Conservation (phyloP, 495 filamentous ascomycete genomes). For the Friedmanniomyces endolithicus region DNA sequence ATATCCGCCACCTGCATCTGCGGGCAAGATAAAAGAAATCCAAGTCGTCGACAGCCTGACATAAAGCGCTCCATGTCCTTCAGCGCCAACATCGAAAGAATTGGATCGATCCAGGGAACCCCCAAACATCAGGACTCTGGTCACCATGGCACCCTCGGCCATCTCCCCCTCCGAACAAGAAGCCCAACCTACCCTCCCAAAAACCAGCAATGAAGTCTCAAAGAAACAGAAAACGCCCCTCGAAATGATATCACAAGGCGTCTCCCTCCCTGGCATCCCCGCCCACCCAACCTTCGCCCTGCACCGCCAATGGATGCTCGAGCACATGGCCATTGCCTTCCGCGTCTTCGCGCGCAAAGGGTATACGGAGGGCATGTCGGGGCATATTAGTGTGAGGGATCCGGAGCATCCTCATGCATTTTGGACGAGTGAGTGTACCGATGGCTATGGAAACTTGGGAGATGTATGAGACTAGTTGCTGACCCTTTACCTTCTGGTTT, state of each 20-base stretch:
- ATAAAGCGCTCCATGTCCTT: neutral
- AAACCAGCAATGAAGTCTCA: neutral
- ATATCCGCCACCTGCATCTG: neutral
- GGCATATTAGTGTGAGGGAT: conserved; percentile 54
- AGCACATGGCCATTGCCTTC: conserved; percentile 50
- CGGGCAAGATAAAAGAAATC: neutral
- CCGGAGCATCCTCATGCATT: conserved; percentile 47
- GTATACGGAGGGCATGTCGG: conserved; percentile 52
- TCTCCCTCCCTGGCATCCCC: conserved; percentile 23
- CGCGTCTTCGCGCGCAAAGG: conserved; percentile 44
- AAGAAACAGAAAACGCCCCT: conserved; percentile 24
- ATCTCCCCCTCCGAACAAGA: conserved; percentile 1
- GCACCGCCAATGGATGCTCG: conserved; percentile 37
- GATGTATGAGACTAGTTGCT: too few relatives aligned
- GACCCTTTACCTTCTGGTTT: too few relatives aligned
- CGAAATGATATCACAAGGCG: conserved; percentile 30
- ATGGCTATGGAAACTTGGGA: too few relatives aligned
- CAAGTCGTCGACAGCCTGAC: neutral
- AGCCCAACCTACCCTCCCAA: neutral
- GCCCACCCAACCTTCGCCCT: conserved; percentile 22
- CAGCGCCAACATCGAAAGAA: neutral
- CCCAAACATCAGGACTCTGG: neutral
- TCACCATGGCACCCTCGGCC: conserved; percentile 17
- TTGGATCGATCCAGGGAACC: neutral
- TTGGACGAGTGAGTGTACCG: too few relatives aligned